These are phyloP conservation scores for Anisodus tanguticus DNA, from an alignment of 257 asterid species.

Conservation along the genomic window DNA sequence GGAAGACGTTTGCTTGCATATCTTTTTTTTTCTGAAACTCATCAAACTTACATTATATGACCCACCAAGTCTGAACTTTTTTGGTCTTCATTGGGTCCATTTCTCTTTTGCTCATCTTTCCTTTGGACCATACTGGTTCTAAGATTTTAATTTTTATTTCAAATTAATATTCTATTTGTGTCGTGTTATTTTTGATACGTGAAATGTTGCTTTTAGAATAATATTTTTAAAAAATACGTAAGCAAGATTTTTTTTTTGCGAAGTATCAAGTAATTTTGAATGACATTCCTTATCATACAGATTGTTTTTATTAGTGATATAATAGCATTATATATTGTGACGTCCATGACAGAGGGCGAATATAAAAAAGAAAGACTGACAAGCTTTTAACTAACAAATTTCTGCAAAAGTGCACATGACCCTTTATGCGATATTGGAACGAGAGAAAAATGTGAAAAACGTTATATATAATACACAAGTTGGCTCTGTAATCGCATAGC, in stretches of 20 bases:
- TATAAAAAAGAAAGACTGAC: not conserved
- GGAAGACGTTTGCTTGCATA: not conserved
- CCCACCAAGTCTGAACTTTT: not conserved
- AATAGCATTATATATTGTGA: not conserved
- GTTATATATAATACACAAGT: too few species aligned
- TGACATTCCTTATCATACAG: not conserved
- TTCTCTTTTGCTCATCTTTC: not conserved
- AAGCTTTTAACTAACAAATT: not conserved
- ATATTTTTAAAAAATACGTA: not conserved
- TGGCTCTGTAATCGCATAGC: too few species aligned
- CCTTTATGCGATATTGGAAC: not conserved
- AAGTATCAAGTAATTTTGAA: too few species aligned
- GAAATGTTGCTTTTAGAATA: not conserved
- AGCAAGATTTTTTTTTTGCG: not conserved
- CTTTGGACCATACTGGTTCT: not conserved
- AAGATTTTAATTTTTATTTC: not conserved
- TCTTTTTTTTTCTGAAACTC: not conserved
- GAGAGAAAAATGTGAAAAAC: too few species aligned
- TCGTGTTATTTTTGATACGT: not conserved
- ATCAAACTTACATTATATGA: not conserved
- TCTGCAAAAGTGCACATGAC: not conserved
- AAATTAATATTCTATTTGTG: not conserved
- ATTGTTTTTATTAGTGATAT: not conserved
- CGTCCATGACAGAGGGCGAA: not conserved
- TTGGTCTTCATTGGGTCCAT: not conserved